A percentile compares a stretch with the other conserved stretches of the same genome.
phyloP scores from a whole-genome alignment of 192 early-diverging fungal genomes.

The Coemansia sp. region DNA sequence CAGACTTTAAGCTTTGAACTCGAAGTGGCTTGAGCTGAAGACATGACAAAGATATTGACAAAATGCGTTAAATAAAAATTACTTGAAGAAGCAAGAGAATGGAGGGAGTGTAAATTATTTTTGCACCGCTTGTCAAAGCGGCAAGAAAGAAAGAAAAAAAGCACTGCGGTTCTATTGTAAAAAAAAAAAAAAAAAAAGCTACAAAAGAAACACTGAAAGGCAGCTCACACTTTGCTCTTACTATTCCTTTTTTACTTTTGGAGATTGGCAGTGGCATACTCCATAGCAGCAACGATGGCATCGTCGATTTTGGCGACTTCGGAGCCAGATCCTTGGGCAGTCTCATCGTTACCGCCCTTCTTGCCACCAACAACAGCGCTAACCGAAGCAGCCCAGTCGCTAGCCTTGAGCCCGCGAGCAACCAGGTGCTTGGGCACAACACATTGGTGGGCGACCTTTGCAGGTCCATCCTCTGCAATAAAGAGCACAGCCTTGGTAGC shows the following conservation, averaged over 20 bases:
- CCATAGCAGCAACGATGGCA: slow-evolving; percentile 72
- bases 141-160: no score
- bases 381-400: slow-evolving; percentile 91
- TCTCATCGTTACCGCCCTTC: slow-evolving; percentile 92
- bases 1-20: no score
- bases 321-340: slow-evolving; percentile 89
- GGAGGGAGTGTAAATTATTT: no score
- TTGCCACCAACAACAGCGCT: slow-evolving; percentile 84
- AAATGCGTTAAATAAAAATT: no score
- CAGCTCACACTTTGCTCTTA: no score
- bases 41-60: no score
- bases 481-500: slow-evolving; percentile 87
- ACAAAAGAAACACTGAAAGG: no score
- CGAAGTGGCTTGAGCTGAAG: no score
- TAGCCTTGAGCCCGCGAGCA: slow-evolving; percentile 83
- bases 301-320: slow-evolving; percentile 67
- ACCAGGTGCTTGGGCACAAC: slow-evolving; percentile 80
- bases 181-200: no score
- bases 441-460: slow-evolving; percentile 80
- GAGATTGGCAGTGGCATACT: slow-evolving; percentile 73
- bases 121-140: no score
- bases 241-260: background rate
- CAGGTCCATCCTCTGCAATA: slow-evolving; percentile 73
- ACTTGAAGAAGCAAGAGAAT: no score
- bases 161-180: no score